Conservation (phyloP, 352 stramenopile species). For the Thraustotheca clavata region DNA sequence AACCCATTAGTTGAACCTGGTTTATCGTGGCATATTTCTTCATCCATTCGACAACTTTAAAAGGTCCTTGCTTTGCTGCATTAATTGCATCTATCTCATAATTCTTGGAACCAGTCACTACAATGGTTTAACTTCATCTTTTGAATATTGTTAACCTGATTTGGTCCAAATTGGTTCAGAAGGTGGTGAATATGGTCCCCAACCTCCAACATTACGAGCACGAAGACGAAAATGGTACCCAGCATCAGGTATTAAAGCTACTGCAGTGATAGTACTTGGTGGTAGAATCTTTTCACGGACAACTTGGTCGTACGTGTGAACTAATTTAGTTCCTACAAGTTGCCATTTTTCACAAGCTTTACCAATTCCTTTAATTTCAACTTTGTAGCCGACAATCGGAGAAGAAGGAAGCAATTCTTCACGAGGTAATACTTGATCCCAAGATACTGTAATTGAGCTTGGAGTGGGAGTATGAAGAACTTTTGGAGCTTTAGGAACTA, state of each 20-base stretch:
- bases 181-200: conserved; percentile 46
- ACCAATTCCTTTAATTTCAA: conserved; percentile 41
- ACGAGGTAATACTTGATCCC: conserved; percentile 23
- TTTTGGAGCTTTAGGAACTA: conserved; percentile 27
- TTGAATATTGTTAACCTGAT: conserved; percentile 24
- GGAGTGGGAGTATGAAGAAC: conserved; percentile 30
- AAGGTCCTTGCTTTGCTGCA: neutral
- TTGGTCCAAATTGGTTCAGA: conserved; percentile 34
- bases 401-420: conserved; percentile 29
- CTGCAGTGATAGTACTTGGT: conserved; percentile 28
- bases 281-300: conserved; percentile 26
- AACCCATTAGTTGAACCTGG: conserved; percentile 31
- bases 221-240: conserved; percentile 53
- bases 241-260: conserved; percentile 35
- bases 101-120: conserved; percentile 25
- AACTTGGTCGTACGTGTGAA: conserved; percentile 43
- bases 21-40: conserved; percentile 28
- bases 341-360: conserved; percentile 45
- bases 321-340: conserved; percentile 40
- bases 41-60: conserved; percentile 35
- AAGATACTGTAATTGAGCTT: conserved; percentile 41
- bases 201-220: conserved; percentile 47
- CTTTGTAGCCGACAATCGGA: conserved; percentile 49
- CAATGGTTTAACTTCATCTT: neutral
- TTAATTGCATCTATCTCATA: conserved; percentile 20